Conservation (phyloP, 768 basidiomycete species). For the Mrakia blollopis region DNA sequence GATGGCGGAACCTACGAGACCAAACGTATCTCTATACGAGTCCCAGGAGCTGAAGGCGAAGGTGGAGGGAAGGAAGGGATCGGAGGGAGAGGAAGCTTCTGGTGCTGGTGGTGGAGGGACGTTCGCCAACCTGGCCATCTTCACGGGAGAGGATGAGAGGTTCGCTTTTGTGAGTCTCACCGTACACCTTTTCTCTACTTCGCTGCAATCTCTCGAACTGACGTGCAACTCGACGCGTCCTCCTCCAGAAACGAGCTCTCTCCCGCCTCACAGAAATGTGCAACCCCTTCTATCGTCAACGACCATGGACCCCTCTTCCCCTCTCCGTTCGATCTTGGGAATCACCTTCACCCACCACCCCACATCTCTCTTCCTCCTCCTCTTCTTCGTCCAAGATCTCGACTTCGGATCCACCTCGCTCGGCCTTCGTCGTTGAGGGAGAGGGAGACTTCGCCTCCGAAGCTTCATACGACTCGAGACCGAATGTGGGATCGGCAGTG, state of each 20-base stretch:
- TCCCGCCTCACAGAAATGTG: conserved; percentile 27
- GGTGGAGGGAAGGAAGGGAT: background rate
- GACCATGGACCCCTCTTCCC: conserved; percentile 6
- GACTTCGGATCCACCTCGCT: background rate
- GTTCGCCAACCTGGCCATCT: conserved; percentile 27
- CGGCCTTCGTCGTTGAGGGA: background rate
- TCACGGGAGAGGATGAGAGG: conserved; percentile 28
- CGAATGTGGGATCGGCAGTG: background rate
- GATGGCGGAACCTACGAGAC: conserved; percentile 29
- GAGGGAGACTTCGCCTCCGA: conserved; percentile 11
- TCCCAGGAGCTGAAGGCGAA: background rate
- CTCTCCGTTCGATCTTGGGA: conserved; percentile 26
- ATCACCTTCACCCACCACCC: background rate
- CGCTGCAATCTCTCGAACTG: background rate
- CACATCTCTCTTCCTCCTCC: background rate
- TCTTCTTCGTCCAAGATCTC: background rate
- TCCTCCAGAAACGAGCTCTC: conserved; percentile 26
- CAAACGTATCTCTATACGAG: conserved; percentile 27
- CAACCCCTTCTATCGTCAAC: conserved; percentile 4
- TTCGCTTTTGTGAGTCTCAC: conserved; percentile 26
- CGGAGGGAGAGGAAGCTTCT: background rate
- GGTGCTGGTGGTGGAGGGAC: background rate
- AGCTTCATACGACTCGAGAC: conserved; percentile 9
- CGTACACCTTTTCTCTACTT: background rate
- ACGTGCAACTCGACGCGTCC: background rate